Conservation (phyloP, 306 rosid genomes). For the Neltuma alba region DNA sequence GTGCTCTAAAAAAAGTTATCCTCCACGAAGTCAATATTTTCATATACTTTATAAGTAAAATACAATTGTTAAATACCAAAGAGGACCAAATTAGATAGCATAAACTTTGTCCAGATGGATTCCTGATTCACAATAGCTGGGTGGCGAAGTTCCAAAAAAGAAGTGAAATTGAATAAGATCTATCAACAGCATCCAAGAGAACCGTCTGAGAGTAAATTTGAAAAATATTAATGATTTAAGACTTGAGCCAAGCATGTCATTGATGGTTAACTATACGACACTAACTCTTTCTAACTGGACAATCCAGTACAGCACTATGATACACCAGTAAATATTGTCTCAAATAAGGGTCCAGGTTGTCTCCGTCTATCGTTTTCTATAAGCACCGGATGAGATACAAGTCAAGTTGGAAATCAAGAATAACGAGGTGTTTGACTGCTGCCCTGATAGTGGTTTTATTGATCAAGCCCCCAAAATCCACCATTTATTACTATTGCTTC, state of each 20-base stretch:
- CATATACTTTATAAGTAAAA: background rate
- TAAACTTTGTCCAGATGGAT: slow-evolving; percentile 13
- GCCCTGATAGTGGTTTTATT: slow-evolving; percentile 4
- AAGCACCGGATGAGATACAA: background rate
- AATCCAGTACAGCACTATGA: background rate
- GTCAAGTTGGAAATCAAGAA: slow-evolving; percentile 3
- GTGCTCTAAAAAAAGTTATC: background rate
- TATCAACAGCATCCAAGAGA: background rate
- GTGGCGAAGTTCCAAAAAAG: background rate
- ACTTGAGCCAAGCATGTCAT: background rate
- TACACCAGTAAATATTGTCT: background rate
- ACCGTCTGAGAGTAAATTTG: slow-evolving; percentile 1
- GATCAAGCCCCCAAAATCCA: slow-evolving; percentile 13
- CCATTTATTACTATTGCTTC: slow-evolving; percentile 7
- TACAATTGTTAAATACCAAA: background rate
- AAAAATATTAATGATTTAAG: background rate
- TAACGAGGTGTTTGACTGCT: slow-evolving; percentile 22
- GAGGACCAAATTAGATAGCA: background rate
- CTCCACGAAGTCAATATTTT: background rate
- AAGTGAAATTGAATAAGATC: slow-evolving; percentile 1
- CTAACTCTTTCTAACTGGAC: background rate
- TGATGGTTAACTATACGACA: background rate
- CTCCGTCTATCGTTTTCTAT: background rate
- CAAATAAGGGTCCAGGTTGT: background rate
- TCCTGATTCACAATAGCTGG: background rate